Evolutionary conservation across 352 stramenopile species (phyloP), one percentile per base, ranked within the genome.

Genomic region (Globisporangium heterothallicum): DNA sequence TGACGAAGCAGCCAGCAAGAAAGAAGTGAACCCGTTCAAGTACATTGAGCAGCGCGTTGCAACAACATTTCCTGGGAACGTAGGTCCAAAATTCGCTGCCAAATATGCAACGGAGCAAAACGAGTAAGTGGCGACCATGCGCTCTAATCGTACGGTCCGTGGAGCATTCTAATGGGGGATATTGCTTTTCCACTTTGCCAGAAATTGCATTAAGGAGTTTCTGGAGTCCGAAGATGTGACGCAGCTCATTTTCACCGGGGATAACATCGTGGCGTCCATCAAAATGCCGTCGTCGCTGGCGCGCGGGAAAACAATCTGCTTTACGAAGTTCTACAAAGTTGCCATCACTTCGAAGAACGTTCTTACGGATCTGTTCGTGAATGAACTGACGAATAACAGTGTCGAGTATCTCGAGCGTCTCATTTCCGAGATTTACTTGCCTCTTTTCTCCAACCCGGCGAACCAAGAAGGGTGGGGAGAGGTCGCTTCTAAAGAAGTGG

Each of bases 381-480:
- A 85, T 55, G 84, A 94, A 51, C 55, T 93, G n/a, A 90, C 84
- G 4, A 86, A 71, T 29, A 97, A 77, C 22, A 95, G 88, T 24
- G 94, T 98, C 42, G 92, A 98, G 67, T 95, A 98, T 62, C 64
- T 99, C 16, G 95, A 99, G 61, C 83, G 92, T 6, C 56, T 98
- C 8, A 92, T 97, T 36, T 92, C 92, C 14, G 93, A 98, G 52
- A 80, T 99, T 7, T 97, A 98, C 62, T 63, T 99, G 38, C 95
- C 95, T 8, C 63, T 99, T 21, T 92, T 99, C 35, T 97, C 84
- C 22, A 99, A 99, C 56, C 78, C 79, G 7, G 77, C 82, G 16
- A 98, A 98, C 65, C 94, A 98, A 60, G 79, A 94, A 49, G 89
- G 78, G 7, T 99, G 96, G 95, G 96, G 96, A 8, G 95, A 99